Evolutionary conservation across 345 rosid species (phyloP).

Genomic region (Gossypioides kirkii): DNA sequence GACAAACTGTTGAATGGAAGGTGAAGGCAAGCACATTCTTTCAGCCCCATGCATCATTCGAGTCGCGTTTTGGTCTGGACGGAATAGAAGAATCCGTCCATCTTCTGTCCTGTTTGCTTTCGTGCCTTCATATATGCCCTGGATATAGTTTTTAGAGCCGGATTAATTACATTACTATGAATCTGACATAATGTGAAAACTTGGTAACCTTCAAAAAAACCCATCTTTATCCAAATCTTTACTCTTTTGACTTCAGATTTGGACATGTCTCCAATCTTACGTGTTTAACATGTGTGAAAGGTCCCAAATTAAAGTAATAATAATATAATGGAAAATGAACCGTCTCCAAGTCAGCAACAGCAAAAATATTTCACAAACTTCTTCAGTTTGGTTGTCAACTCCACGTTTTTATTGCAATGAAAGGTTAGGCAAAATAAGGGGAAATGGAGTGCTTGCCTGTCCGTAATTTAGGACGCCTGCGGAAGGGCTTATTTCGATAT

Average conservation of each 20-base stretch:
- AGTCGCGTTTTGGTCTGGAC: conserved; percentile 63
- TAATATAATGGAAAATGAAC: background rate
- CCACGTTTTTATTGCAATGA: background rate
- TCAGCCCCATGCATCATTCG: conserved; percentile 74
- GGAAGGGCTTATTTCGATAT: conserved; percentile 67
- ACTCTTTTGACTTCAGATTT: background rate
- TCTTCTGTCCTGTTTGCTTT: conserved; percentile 74
- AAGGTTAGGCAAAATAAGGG: background rate
- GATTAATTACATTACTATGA: background rate
- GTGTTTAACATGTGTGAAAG: background rate
- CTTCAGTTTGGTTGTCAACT: background rate
- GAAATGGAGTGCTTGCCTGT: conserved; percentile 46
- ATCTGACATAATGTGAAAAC: background rate
- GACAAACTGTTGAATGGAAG: conserved; percentile 63
- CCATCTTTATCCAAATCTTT: background rate
- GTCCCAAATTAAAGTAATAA: background rate
- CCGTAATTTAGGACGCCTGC: conserved; percentile 85
- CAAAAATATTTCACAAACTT: background rate
- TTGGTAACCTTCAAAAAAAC: background rate
- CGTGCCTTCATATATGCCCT: conserved; percentile 80
- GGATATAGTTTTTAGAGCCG: background rate
- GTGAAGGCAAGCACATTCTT: conserved; percentile 83
- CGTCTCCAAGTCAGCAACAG: background rate
- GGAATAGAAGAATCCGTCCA: conserved; percentile 62
- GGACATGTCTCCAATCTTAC: background rate